These are phyloP conservation scores for Metarhizium anisopliae DNA, from an alignment of 2,329 filamentous ascomycete genomes.

Conservation along the genomic window DNA sequence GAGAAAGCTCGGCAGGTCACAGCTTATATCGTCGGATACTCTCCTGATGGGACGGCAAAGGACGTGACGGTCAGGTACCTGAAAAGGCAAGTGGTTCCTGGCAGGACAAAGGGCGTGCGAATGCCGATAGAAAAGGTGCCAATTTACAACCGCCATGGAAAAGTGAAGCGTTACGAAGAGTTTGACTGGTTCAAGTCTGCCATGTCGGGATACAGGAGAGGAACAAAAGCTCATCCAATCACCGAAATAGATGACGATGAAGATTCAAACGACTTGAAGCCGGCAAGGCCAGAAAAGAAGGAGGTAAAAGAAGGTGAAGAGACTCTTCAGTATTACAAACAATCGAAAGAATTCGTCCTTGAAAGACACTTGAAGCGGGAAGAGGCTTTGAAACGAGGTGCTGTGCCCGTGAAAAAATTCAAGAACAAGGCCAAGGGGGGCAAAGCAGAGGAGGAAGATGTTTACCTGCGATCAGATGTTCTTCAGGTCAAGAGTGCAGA, in stretches of 20 bases:
- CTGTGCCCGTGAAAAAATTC: constrained; percentile 66
- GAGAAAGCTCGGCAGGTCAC: constrained; percentile 84
- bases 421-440: constrained; percentile 64
- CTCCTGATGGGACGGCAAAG: constrained; percentile 78
- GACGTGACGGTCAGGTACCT: constrained; percentile 92
- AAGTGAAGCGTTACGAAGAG: constrained; percentile 65
- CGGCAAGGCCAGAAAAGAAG: constrained; percentile 64
- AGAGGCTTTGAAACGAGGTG: constrained; percentile 67
- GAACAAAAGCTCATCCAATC: constrained; percentile 37
- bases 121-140: constrained; percentile 73
- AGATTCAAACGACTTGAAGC: constrained; percentile 66
- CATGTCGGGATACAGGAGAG: constrained; percentile 61
- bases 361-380: constrained; percentile 83
- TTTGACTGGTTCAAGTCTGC: constrained; percentile 84
- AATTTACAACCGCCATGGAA: constrained; percentile 67
- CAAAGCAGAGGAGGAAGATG: constrained; percentile 65
- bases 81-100: constrained; percentile 71
- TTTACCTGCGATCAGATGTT: constrained; percentile 72
- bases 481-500: constrained; percentile 83
- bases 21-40: constrained; percentile 79
- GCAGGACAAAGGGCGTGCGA: constrained; percentile 79
- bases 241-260: constrained; percentile 73
- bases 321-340: constrained; percentile 82
- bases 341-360: constrained; percentile 75
- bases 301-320: constrained; percentile 66